Evolutionary conservation across 331 rosid genomes (phyloP), one percentile per base, ranked within the genome.

Genomic region (Acacia concinna): DNA sequence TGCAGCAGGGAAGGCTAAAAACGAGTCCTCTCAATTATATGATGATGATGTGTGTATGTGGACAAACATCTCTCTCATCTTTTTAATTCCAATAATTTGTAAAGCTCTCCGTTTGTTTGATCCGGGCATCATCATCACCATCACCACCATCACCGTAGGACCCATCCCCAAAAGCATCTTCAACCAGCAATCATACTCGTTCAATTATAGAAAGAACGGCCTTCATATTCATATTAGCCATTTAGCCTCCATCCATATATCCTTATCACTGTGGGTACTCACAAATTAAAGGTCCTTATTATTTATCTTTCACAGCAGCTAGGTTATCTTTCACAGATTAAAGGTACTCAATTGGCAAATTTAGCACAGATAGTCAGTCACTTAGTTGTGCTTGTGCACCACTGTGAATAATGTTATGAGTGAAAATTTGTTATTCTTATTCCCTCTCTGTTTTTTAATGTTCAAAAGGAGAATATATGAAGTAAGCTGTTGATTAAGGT

Each of bases 141-240:
- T n/a, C n/a, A n/a, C n/a, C 68, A 73, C 73, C 43, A 79, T 76
- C 80, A 86, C 79, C 83, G 74, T 68, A 15, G 10, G 28, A 81
- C 73, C 68, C 75, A 31, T 32, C 20, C 82, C 49, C 72, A 14
- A 41, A n/a, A 10, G 71, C 47, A 82, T 73, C 79, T 79, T 79
- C 79, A 64, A 34, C 54, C n/a, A 25, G 30, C 75, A 80, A 30
- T 72, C 65, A 72, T 82, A 25, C 35, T 38, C 34, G 21, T 59
- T 82, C 68, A 59, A 71, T 78, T 32, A 23, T 30, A 71, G 43
- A 9, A 80, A 37, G 57, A 60, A 34, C 31, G 52, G n/a, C 34
- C 13, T 40, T 51, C 51, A 35, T 46, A 71, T 54, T 82, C 43
- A 72, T 64, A 20, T 49, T 18, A 44, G 18, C 20, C 57, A 18